These are phyloP conservation scores for Dentiscutata heterogama DNA, from an alignment of 371 early-diverging fungal species.

Conservation along the genomic window DNA sequence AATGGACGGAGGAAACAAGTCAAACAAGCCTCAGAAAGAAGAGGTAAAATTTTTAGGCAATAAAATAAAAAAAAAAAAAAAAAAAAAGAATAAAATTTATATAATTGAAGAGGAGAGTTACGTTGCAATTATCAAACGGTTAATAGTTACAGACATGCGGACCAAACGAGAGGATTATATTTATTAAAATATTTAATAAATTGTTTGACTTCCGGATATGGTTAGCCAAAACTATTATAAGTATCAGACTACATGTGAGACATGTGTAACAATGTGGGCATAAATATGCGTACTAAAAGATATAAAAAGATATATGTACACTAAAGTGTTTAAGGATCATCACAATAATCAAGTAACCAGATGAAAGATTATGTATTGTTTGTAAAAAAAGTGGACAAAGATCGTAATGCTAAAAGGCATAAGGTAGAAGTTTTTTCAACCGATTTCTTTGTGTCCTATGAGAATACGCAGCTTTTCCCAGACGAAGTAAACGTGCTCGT, in stretches of 20 bases:
- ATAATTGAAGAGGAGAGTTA: no score
- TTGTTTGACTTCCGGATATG: no score
- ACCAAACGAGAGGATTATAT: no score
- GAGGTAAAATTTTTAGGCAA: neutral
- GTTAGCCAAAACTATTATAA: no score
- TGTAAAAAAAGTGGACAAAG: no score
- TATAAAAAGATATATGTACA: no score
- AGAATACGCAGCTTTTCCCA: constrained; percentile 50
- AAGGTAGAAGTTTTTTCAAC: constrained; percentile 56
- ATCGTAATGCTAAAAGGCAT: constrained; percentile 37
- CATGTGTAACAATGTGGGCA: neutral
- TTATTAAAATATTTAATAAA: no score
- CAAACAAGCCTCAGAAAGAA: neutral
- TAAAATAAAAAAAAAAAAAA: neutral
- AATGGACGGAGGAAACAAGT: neutral
- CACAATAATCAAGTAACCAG: no score
- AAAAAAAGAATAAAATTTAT: neutral
- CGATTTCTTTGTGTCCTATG: constrained; percentile 52
- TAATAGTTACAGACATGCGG: no score
- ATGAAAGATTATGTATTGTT: no score
- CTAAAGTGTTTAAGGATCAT: no score
- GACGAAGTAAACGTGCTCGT: constrained; percentile 53
- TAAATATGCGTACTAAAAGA: neutral
- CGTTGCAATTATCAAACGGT: no score
- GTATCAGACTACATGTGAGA: neutral